Percentiles rank a stretch among this genome's conserved stretches.
Conservation (phyloP, 2,329 filamentous ascomycete species). For the Colletotrichum acutatum region DNA sequence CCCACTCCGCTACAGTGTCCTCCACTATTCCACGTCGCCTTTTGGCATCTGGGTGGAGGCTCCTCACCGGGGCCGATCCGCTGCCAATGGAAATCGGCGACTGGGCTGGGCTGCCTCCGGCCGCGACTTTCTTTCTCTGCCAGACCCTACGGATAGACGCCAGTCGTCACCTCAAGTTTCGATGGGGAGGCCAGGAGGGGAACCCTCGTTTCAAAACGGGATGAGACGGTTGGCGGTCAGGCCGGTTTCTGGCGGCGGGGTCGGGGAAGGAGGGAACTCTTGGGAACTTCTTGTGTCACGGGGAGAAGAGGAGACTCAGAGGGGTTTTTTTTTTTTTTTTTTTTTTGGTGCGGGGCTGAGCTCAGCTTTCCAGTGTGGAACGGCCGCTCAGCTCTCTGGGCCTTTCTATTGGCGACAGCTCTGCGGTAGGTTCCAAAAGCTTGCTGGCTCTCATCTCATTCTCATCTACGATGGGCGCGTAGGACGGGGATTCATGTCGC, state of each 20-base stretch:
- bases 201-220: constrained; percentile 29
- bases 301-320: not conserved
- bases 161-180: not conserved
- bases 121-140: not conserved
- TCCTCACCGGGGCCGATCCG: constrained; percentile 21
- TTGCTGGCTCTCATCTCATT: not conserved
- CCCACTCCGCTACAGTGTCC: not conserved
- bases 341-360: not conserved
- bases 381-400: not conserved
- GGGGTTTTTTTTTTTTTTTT: no score
- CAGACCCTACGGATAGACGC: no score
- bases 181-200: constrained; percentile 8
- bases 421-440: not conserved
- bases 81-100: constrained; percentile 14
- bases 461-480: not conserved
- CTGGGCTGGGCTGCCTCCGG: constrained; percentile 15
- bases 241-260: constrained; percentile 6
- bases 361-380: not conserved
- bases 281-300: not conserved
- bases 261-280: no score
- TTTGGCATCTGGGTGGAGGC: constrained; percentile 5
- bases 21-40: not conserved
- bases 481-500: not conserved
- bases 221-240: constrained; percentile 34
- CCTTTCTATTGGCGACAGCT: not conserved